These are phyloP conservation scores for Lachancea sp. DNA, from an alignment of 805 yeast species.

Conservation along the genomic window DNA sequence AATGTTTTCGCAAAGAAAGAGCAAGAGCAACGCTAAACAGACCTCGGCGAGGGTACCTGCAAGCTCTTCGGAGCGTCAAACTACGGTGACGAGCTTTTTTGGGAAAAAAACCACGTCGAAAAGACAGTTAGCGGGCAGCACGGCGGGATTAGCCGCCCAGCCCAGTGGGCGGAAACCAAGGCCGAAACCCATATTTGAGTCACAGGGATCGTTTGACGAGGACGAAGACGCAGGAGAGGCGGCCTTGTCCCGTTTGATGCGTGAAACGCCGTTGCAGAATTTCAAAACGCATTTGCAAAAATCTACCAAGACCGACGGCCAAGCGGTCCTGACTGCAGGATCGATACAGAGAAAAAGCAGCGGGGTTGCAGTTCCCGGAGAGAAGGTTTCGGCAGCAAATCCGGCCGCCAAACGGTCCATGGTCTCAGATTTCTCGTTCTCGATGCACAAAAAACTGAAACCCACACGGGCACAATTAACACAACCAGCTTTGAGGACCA, in stretches of 20 bases:
- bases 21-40: neutral
- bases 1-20: conserved; percentile 1
- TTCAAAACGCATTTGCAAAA: conserved; percentile 14
- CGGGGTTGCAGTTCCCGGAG: neutral
- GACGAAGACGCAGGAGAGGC: conserved; percentile 21
- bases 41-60: neutral
- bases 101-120: conserved; percentile 1
- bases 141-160: conserved; percentile 8
- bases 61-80: conserved; percentile 3
- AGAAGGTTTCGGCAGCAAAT: too few species aligned
- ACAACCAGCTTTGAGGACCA: neutral
- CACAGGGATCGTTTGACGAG: conserved; percentile 33
- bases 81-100: conserved; percentile 5
- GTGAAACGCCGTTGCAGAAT: conserved; percentile 21
- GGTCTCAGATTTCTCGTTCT: conserved; percentile 3
- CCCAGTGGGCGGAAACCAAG: neutral
- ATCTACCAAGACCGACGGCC: too few species aligned
- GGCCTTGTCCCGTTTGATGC: conserved; percentile 15
- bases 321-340: too few species aligned
- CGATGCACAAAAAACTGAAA: conserved; percentile 3
- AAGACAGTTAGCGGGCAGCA: conserved; percentile 1
- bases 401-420: conserved; percentile 2
- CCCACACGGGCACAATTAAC: conserved; percentile 5
- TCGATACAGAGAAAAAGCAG: neutral
- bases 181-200: conserved; percentile 14